Evolutionary conservation across 257 asterid genomes (phyloP).

Genomic region (Voacanga thouarsii): DNA sequence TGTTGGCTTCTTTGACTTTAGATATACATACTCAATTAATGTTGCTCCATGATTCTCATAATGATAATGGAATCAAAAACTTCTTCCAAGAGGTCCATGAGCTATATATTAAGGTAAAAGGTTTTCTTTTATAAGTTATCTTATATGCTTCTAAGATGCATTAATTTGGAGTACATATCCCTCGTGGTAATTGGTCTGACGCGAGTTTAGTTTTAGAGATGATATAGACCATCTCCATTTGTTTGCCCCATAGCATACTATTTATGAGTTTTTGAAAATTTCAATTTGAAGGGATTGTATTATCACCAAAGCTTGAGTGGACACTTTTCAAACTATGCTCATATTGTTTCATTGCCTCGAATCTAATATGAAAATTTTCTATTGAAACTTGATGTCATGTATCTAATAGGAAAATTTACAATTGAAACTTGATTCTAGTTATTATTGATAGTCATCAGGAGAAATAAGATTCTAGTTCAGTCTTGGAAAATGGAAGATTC

Average conservation of each 20-base stretch:
- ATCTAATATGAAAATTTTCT: too few species aligned
- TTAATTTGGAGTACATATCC: background rate
- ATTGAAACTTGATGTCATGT: too few species aligned
- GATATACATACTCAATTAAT: constrained; percentile 81
- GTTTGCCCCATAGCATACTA: background rate
- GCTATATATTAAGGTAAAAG: constrained; percentile 72
- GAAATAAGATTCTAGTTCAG: background rate
- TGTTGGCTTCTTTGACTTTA: constrained; percentile 46
- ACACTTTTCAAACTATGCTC: background rate
- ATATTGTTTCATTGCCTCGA: background rate
- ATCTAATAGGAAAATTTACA: background rate
- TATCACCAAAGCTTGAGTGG: background rate
- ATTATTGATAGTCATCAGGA: background rate
- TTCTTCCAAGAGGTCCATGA: constrained; percentile 97
- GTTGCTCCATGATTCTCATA: constrained; percentile 97
- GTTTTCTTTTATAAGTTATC: background rate
- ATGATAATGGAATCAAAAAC: constrained; percentile 97
- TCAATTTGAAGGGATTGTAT: background rate
- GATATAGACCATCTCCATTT: background rate
- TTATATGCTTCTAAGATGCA: background rate
- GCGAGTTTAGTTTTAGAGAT: background rate
- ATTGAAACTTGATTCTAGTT: background rate
- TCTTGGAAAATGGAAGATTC: too few species aligned
- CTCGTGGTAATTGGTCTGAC: background rate
- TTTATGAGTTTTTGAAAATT: background rate